phyloP scores from a whole-genome alignment of 2,329 filamentous ascomycete species.

The Westerdykella aurantiaca region DNA sequence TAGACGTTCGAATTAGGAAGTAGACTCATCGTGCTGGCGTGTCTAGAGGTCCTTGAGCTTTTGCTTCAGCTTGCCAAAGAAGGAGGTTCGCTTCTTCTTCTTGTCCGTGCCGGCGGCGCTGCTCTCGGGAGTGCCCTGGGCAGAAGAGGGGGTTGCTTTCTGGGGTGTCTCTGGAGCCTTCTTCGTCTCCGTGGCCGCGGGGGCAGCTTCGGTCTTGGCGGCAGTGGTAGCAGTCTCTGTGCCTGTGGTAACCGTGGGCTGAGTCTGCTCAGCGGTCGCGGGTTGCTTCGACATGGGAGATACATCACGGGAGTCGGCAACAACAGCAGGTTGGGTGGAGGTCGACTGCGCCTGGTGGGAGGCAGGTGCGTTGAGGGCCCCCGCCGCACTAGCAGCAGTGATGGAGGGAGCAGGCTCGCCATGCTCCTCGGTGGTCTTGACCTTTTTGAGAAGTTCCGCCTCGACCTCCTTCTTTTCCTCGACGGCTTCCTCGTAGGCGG shows the following conservation, averaged over 20 bases:
- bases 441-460: constrained; percentile 61
- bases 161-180: constrained; percentile 25
- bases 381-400: constrained; percentile 26
- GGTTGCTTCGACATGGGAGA: constrained; percentile 38
- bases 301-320: constrained; percentile 37
- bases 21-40: not conserved
- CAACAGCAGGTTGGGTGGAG: constrained; percentile 15
- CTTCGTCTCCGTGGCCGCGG: constrained; percentile 17
- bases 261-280: constrained; percentile 31
- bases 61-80: constrained; percentile 47
- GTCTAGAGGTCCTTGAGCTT: constrained; percentile 30
- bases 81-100: constrained; percentile 45
- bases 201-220: constrained; percentile 34
- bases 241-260: constrained; percentile 40
- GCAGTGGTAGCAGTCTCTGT: constrained; percentile 31
- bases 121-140: constrained; percentile 39
- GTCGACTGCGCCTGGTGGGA: constrained; percentile 23
- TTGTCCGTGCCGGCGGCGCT: constrained; percentile 31
- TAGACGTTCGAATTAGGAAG: not conserved
- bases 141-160: constrained; percentile 21
- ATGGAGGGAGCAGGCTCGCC: constrained; percentile 37
- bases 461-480: constrained; percentile 71
- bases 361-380: constrained; percentile 36
- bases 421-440: constrained; percentile 32
- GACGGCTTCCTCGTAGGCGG: constrained; percentile 62